Percentiles rank a stretch among this genome's conserved stretches.
phyloP scores from a whole-genome alignment of 129 eudicot genomes.

The Solidago caesia region DNA sequence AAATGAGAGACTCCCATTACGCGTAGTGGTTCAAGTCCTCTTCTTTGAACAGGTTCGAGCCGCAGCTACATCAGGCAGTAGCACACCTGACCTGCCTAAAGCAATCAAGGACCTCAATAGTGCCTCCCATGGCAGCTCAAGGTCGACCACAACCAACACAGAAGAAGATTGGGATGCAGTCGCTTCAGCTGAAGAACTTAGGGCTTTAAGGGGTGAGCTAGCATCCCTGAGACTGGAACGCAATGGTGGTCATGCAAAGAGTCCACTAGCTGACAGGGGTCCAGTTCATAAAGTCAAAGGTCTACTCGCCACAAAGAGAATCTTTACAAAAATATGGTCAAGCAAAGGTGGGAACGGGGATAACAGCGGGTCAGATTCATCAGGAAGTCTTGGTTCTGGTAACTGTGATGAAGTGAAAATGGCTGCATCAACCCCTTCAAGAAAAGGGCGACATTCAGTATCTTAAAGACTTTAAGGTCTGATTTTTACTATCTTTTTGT shows the following conservation, averaged over 20 bases:
- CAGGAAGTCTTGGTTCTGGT: constrained; percentile 74
- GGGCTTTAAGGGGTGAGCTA: constrained; percentile 75
- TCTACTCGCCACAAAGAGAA: constrained; percentile 60
- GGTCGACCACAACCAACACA: constrained; percentile 59
- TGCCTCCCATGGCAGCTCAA: constrained; percentile 71
- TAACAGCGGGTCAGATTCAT: constrained; percentile 92
- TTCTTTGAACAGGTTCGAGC: constrained; percentile 74
- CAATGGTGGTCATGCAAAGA: constrained; percentile 34
- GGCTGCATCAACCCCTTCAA: constrained; percentile 46
- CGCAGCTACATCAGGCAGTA: constrained; percentile 88
- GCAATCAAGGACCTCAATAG: constrained; percentile 76
- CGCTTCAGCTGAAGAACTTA: constrained; percentile 83
- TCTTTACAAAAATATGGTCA: constrained; percentile 75
- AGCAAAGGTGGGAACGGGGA: constrained; percentile 54
- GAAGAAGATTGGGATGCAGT: constrained; percentile 98
- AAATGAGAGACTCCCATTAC: constrained; percentile 41
- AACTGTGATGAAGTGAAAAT: constrained; percentile 68
- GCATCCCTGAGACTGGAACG: constrained; percentile 68
- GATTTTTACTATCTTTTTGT: constrained; percentile 10
- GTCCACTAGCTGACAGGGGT: constrained; percentile 49
- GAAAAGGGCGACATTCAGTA: constrained; percentile 78
- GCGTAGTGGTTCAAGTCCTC: constrained; percentile 45
- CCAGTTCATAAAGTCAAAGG: constrained; percentile 65
- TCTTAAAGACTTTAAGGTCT: constrained; percentile 38
- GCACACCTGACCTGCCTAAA: constrained; percentile 96